Evolutionary conservation across 1,139 yeast species (phyloP), one percentile per base, ranked within the genome.

Genomic region (Saccharomyces hybrid): DNA sequence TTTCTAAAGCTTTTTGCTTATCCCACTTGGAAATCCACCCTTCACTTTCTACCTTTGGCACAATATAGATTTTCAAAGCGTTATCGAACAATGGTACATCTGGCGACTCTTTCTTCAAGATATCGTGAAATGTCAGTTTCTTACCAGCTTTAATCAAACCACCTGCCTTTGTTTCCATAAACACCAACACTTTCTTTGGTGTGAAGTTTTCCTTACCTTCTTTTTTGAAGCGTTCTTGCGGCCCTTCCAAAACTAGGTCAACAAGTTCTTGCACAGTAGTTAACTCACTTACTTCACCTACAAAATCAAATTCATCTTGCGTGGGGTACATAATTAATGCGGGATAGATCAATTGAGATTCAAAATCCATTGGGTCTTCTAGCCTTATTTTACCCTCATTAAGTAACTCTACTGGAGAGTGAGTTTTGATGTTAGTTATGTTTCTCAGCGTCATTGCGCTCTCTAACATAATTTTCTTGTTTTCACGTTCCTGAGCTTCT

Each of bases 111-210:
- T 82, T 78, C 73, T 82, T 78, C 59, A 90, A 75, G 0, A 86
- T 86, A 56, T 80, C 79, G 60, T 81, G 80, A 28, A 91, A 70
- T 1, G 88, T 75, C 27, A 84, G 80, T 62, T 87, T 88, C 68
- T 85, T 87, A 46, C 97, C 97, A 1, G 88, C 82, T 70, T 88
- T 89, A 47, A 91, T 83, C 57, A 93, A 75, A 0, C 98, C 98
- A 47, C 97, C 97, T 2, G 82, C 67, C 47, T 73, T 77, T 0
- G 97, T 89, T 69, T 89, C 97, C 82, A 88, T 83, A 68, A 77
- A 91, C 23, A 86, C 85, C 54, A 86, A 86, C 41, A 91, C 73
- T 55, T 79, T 79, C 61, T 79, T 80, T 4, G 81, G 73, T 1
- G 76, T 70, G 65, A 89, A 89, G 57, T 83, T 75, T 51, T 71